Conservation (phyloP, 106 monocot genomes). For the Allium sativum region DNA sequence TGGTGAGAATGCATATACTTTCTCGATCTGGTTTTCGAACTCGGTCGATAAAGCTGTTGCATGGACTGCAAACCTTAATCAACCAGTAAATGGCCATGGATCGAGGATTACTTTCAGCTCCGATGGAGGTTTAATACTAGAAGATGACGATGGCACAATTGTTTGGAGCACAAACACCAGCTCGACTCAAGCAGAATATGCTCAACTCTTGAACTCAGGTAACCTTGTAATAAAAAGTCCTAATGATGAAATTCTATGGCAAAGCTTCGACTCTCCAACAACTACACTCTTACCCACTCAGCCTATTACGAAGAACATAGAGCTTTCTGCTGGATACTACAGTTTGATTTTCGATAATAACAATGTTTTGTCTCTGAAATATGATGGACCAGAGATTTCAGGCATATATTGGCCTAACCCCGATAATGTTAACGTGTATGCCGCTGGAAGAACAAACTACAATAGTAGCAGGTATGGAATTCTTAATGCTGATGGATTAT, state of each 20-base stretch:
- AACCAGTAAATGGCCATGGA: constrained; percentile 31
- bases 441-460: constrained; percentile 29
- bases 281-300: constrained; percentile 40
- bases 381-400: constrained; percentile 30
- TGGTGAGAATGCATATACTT: constrained; percentile 28
- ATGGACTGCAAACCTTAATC: constrained; percentile 46
- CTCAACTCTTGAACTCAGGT: constrained; percentile 30
- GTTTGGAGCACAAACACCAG: constrained; percentile 30
- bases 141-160: constrained; percentile 15
- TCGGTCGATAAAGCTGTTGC: constrained; percentile 12
- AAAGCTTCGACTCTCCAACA: constrained; percentile 34
- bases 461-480: constrained; percentile 38
- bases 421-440: not conserved
- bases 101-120: constrained; percentile 9
- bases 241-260: constrained; percentile 18
- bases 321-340: constrained; percentile 27
- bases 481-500: constrained; percentile 24
- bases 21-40: constrained; percentile 41
- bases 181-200: constrained; percentile 6
- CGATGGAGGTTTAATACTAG: constrained; percentile 13
- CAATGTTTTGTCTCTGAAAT: constrained; percentile 15
- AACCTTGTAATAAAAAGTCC: constrained; percentile 37
- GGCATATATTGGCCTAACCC: constrained; percentile 44
- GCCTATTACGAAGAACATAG: constrained; percentile 20
- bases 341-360: constrained; percentile 15